phyloP scores from a whole-genome alignment of 441 rosid genomes.

The Sinapis alba region DNA sequence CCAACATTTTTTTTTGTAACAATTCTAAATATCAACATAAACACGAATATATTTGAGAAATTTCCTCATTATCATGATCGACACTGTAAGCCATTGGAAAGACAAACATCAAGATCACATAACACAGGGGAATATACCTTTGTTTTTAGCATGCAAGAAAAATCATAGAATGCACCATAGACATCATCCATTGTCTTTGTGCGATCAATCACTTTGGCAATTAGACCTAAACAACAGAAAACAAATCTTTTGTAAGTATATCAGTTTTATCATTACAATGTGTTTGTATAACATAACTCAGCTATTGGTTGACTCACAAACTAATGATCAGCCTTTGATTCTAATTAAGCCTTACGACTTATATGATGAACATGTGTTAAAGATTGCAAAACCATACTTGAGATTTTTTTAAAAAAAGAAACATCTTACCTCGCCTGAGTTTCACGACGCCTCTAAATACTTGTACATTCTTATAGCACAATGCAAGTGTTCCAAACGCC shows the following conservation, averaged over 20 bases:
- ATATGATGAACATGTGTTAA: background rate
- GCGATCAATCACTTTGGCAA: constrained; percentile 76
- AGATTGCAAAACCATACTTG: background rate
- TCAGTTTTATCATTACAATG: background rate
- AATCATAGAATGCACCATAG: constrained; percentile 84
- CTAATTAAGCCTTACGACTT: background rate
- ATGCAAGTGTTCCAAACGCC: constrained; percentile 85
- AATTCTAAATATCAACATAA: background rate
- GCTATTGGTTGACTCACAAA: background rate
- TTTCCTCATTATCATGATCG: no score
- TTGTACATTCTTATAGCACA: constrained; percentile 81
- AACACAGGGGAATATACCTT: constrained; percentile 49
- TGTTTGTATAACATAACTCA: background rate
- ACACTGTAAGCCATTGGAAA: background rate
- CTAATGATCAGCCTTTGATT: background rate
- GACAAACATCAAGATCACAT: background rate
- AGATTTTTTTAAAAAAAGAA: constrained; percentile 25
- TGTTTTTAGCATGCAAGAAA: constrained; percentile 68
- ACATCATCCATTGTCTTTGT: constrained; percentile 88
- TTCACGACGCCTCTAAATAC: constrained; percentile 87
- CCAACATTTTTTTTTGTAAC: no score
- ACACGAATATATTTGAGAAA: background rate
- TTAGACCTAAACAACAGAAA: constrained; percentile 61
- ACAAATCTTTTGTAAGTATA: background rate
- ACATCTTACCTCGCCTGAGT: constrained; percentile 80